These are phyloP conservation scores for Dryadomyces sulphureus DNA, from an alignment of 2,329 filamentous ascomycete genomes.

Conservation along the genomic window DNA sequence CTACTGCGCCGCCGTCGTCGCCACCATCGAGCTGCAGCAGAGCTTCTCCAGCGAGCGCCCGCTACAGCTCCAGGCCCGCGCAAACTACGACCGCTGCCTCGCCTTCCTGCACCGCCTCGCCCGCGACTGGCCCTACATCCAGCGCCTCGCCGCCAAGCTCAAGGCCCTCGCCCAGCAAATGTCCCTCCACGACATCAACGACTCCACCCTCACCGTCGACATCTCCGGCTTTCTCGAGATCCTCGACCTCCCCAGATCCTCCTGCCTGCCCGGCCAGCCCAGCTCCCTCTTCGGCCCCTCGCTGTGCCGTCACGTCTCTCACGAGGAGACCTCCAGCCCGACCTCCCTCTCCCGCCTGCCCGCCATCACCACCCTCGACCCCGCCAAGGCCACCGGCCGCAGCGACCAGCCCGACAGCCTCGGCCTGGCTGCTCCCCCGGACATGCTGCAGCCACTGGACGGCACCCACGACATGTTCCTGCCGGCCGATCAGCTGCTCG, in stretches of 20 bases:
- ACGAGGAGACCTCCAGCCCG: not conserved
- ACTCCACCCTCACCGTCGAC: slow-evolving; percentile 1
- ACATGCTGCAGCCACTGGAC: not conserved
- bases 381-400: not conserved
- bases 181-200: not conserved
- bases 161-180: not conserved
- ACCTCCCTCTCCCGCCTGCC: not conserved
- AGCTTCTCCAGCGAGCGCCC: slow-evolving; percentile 1
- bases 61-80: not conserved
- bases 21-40: slow-evolving; percentile 5
- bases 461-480: not conserved
- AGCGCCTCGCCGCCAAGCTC: not conserved
- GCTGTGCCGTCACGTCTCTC: not conserved
- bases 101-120: not conserved
- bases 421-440: too few relatives aligned
- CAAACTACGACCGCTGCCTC: slow-evolving; percentile 2
- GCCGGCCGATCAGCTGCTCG: slow-evolving; percentile 2
- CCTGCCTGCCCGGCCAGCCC: not conserved
- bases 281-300: not conserved
- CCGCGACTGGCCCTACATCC: not conserved
- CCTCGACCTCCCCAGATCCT: slow-evolving; percentile 1
- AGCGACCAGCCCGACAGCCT: too few relatives aligned
- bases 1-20: slow-evolving; percentile 4
- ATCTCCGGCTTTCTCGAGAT: slow-evolving; percentile 3
- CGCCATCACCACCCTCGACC: not conserved